Evolutionary conservation across 2,329 filamentous ascomycete genomes (phyloP), one percentile per base, ranked within the genome.

Genomic region (Trichoderma afroharzianum): DNA sequence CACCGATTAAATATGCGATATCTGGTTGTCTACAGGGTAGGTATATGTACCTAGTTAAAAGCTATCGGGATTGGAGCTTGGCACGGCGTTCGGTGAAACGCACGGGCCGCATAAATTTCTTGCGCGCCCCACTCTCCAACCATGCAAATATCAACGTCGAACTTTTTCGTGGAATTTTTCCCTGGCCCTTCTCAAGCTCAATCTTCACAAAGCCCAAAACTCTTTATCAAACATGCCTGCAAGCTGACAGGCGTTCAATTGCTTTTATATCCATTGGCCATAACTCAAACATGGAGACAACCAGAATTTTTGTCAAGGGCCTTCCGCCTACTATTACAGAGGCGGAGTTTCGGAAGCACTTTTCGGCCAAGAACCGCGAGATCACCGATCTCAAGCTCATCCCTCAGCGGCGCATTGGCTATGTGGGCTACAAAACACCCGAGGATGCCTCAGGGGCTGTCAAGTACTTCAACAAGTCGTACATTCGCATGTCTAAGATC

Each of bases 401-500:
- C 79, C 89, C 93, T 6, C 91, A 94, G 78, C 90, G 96, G 77
- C 90, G 95, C 76, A 98, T 99, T 82, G 96, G 95, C 76, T 99
- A 97, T 86, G 90, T 99, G 72, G 96, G 96, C 74, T 98, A 95
- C 86, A 95, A 93, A 83, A 93, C 89, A 66, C 85, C 92, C 15
- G 90, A 95, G 73, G 92, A 93, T 79, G 96, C 96, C 71, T 85
- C 88, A 71, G 89, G 91, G 78, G 95, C 96, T 58, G 92, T 97
- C 80, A 95, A 93, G 82, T 97, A 97, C 85, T 98, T 98, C 86
- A 95, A 99, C 85, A 93, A 90, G 80, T 92, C 95, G 74, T 99
- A 94, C 82, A 94, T 99, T 77, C 93, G 94, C 77, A 96, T 98
- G 93, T 97, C 95, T 71, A 97, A 92, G 84, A 94, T 99, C 77